Evolutionary conservation across 2,329 filamentous ascomycete species (phyloP), one percentile per base, ranked within the genome.

Genomic region (Cordyceps cicadae): DNA sequence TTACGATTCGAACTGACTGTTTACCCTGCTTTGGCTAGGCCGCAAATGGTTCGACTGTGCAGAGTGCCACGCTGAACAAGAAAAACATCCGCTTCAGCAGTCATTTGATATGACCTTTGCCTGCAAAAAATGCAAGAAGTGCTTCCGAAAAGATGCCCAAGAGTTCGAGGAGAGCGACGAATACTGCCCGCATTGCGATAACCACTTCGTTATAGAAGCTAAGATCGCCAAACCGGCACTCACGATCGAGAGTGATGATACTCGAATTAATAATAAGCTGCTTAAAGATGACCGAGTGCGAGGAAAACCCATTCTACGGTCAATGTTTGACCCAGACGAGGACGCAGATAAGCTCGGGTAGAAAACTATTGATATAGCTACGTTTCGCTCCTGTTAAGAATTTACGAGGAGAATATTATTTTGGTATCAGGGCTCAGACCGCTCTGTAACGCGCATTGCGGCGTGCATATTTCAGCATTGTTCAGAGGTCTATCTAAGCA

Each of bases 51-150:
- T 97, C 78, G 94, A 99, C 79, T 99, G 94, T 76, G 89, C 90
- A 65, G 89, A 97, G 73, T 99, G 94, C 78, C 94, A 99, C 77
- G 77, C 78, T 59, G 94, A 99, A 73, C 80, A 85, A 63, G 88
- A 95, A 74, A 76, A 79, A 63, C 94, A 97, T 74, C 76, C 82
- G 43, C 85, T 99, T 24, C 76, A 84, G 59, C 89, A 96, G 76
- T 81, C 80, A 65, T 81, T 87, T 67, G 94, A 99, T 71, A 96
- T 99, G 91, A 84, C 80, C 43, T 97, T 99, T 70, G 91, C 90
- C 57, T 99, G 94, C 84, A 99, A 99, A 70, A 99, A 99, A 79
- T 99, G 94, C 86, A 92, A 89, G 68, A 99, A 99, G 77, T 92
- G 88, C 75, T 99, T 99, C 80, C 88, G 94, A 67, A 99, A 97